phyloP scores from a whole-genome alignment of 2,329 filamentous ascomycete species.

The Colletotrichum zoysiae region DNA sequence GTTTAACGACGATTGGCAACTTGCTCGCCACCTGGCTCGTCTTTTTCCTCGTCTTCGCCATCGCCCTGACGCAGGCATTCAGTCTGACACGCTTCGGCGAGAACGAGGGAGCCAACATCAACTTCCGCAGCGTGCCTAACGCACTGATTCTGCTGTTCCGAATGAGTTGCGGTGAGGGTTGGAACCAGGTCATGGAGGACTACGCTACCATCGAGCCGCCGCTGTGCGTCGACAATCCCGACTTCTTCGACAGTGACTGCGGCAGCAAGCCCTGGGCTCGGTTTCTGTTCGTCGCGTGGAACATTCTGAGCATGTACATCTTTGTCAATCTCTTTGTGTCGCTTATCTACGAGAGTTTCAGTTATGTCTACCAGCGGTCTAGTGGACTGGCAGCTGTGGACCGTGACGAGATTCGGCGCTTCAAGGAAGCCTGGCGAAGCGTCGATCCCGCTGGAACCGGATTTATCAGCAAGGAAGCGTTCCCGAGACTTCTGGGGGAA shows the following conservation, averaged over 20 bases:
- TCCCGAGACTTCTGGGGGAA: slow-evolving; percentile 89
- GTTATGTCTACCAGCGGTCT: slow-evolving; percentile 97
- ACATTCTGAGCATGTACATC: slow-evolving; percentile 99
- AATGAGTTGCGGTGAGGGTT: slow-evolving; percentile 93
- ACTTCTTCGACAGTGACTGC: slow-evolving; percentile 91
- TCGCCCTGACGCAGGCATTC: slow-evolving; percentile 95
- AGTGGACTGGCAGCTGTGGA: slow-evolving; percentile 92
- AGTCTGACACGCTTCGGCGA: slow-evolving; percentile 89
- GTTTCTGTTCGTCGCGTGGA: slow-evolving; percentile 94
- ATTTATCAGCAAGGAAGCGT: slow-evolving; percentile 89
- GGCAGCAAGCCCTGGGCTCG: slow-evolving; percentile 91
- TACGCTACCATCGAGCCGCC: slow-evolving; percentile 85
- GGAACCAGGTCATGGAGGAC: slow-evolving; percentile 98
- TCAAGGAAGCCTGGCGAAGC: slow-evolving; percentile 98
- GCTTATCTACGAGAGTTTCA: slow-evolving; percentile 99
- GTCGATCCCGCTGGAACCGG: slow-evolving; percentile 93
- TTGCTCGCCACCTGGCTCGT: slow-evolving; percentile 97
- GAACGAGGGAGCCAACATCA: slow-evolving; percentile 81
- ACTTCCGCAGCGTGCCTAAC: slow-evolving; percentile 94
- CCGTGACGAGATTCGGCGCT: slow-evolving; percentile 92
- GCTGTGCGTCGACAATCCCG: slow-evolving; percentile 77
- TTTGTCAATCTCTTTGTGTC: slow-evolving; percentile 99
- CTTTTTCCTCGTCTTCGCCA: slow-evolving; percentile 94
- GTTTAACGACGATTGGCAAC: slow-evolving; percentile 90
- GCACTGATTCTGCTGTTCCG: slow-evolving; percentile 93